A percentile compares a stretch with the other conserved stretches of the same genome.
Conservation (phyloP, 306 rosid species). For the Lathyrus sativus region DNA sequence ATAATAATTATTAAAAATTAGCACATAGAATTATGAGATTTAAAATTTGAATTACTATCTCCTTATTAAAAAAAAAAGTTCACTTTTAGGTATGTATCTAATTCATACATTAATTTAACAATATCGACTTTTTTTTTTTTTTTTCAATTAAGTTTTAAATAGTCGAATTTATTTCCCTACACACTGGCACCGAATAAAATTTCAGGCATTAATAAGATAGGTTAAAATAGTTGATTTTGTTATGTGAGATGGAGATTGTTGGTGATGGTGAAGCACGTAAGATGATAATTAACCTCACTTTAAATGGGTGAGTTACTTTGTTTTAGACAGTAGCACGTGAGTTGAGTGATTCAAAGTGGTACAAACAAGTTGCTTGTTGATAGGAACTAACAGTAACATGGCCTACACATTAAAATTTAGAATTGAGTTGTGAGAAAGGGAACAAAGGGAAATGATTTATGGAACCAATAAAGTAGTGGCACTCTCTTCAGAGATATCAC, state of each 20-base stretch:
- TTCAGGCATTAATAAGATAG: too few species aligned
- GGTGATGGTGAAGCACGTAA: neutral
- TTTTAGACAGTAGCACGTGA: neutral
- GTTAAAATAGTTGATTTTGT: too few species aligned
- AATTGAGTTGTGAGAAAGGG: neutral
- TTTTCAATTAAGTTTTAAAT: too few species aligned
- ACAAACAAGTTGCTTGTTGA: conserved; percentile 4
- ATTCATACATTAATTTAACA: too few species aligned
- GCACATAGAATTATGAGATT: too few species aligned
- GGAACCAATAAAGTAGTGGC: conserved; percentile 25
- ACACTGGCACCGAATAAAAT: too few species aligned
- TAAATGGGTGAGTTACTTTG: neutral
- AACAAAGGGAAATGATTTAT: conserved; percentile 6
- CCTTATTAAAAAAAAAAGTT: too few species aligned
- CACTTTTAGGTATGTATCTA: too few species aligned
- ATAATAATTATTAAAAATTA: too few species aligned
- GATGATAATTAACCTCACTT: neutral
- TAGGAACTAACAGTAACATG: conserved; percentile 4
- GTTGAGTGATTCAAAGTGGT: conserved; percentile 1
- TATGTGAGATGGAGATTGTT: neutral
- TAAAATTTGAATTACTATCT: too few species aligned
- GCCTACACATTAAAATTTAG: conserved; percentile 11
- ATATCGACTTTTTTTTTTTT: too few species aligned
- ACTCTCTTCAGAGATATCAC: neutral
- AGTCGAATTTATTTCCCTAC: too few species aligned